A percentile compares a stretch with the other conserved stretches of the same genome.
Conservation (phyloP, 2,329 filamentous ascomycete genomes). For the Epichloe uncinata region DNA sequence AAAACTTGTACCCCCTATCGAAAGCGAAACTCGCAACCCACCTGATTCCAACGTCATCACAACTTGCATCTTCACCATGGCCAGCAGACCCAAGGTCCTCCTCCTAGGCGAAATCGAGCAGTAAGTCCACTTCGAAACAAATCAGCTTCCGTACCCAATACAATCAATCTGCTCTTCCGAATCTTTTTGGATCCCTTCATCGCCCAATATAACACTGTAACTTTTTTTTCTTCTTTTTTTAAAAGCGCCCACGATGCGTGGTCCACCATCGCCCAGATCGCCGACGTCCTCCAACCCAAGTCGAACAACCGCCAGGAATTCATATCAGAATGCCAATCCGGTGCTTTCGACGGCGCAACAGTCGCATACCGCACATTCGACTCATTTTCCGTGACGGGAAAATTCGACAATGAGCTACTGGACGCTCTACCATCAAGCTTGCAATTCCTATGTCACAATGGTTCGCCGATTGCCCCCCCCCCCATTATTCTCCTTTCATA, state of each 20-base stretch:
- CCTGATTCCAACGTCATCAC: too few relatives aligned
- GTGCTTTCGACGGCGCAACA: conserved; percentile 50
- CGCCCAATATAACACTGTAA: too few relatives aligned
- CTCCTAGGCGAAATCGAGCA: conserved; percentile 26
- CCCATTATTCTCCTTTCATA: neutral
- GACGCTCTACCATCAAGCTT: conserved; percentile 38
- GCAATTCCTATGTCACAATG: conserved; percentile 48
- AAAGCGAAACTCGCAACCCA: too few relatives aligned
- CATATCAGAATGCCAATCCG: conserved; percentile 51
- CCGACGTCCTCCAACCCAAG: conserved; percentile 50
- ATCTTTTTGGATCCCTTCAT: too few relatives aligned
- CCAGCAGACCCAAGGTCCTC: conserved; percentile 23
- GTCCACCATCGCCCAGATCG: conserved; percentile 45
- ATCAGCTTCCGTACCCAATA: too few relatives aligned
- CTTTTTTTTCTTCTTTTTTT: too few relatives aligned
- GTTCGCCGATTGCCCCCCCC: conserved; percentile 18
- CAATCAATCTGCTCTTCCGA: too few relatives aligned
- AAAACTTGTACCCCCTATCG: too few relatives aligned
- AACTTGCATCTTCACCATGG: conserved; percentile 9
- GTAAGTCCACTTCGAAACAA: conserved; percentile 13
- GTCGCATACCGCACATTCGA: conserved; percentile 60
- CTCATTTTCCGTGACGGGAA: conserved; percentile 51
- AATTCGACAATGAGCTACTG: conserved; percentile 58
- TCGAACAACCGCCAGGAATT: conserved; percentile 53
- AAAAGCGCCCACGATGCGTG: conserved; percentile 53